Conservation (phyloP, 2,329 filamentous ascomycete species). For the Trichophyton mentagrophytes region DNA sequence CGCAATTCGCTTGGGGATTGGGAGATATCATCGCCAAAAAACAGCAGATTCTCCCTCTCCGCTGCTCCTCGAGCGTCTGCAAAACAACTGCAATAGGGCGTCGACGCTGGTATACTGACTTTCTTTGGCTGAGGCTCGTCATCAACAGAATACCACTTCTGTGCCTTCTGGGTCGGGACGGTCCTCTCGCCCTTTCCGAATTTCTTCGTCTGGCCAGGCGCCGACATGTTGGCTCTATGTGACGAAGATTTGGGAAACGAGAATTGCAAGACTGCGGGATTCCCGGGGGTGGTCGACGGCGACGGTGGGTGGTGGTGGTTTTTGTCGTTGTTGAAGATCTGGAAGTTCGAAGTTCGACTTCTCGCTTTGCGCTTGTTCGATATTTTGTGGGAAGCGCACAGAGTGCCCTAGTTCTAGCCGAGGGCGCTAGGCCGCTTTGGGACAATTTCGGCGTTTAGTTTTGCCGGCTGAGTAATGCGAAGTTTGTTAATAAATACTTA, state of each 20-base stretch:
- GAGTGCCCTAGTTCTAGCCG: conserved; percentile 30
- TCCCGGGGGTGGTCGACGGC: conserved; percentile 30
- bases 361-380: conserved; percentile 22
- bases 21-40: neutral
- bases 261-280: conserved; percentile 16
- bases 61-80: neutral
- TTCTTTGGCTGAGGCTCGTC: conserved; percentile 82
- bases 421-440: conserved; percentile 27
- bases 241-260: conserved; percentile 29
- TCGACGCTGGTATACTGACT: conserved; percentile 53
- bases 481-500: neutral
- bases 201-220: conserved; percentile 59
- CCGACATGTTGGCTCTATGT: conserved; percentile 42
- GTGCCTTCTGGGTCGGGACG: conserved; percentile 80
- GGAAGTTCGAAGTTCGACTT: conserved; percentile 9
- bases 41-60: neutral
- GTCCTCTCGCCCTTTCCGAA: conserved; percentile 94
- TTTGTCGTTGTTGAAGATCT: conserved; percentile 27
- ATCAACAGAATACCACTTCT: conserved; percentile 98
- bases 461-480: neutral
- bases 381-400: conserved; percentile 31
- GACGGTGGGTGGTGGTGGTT: conserved; percentile 9
- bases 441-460: neutral
- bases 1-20: neutral
- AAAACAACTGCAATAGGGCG: neutral